phyloP scores from a whole-genome alignment of 1,284 basidiomycete species.

The Heterobasidion parviporum region DNA sequence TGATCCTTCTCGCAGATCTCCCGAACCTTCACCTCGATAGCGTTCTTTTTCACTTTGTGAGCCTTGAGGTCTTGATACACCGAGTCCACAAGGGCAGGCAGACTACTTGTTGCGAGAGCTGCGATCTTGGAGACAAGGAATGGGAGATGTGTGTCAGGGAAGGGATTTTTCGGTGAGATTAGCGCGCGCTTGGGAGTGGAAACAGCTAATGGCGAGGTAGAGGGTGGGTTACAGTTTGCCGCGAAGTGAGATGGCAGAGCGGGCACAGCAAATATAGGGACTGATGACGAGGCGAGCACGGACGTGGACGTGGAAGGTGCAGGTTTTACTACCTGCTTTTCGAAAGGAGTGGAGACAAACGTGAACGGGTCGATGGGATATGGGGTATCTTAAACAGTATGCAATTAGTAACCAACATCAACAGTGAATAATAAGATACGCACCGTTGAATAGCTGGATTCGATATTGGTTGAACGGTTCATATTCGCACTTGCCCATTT shows the following conservation, averaged over 20 bases:
- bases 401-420: slow-evolving; percentile 1
- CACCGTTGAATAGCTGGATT: slow-evolving; percentile 76
- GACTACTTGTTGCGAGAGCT: slow-evolving; percentile 51
- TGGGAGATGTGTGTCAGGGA: slow-evolving; percentile 58
- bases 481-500: slow-evolving; percentile 51
- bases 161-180: slow-evolving; percentile 43
- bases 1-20: slow-evolving; percentile 61
- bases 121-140: slow-evolving; percentile 35
- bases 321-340: slow-evolving; percentile 19
- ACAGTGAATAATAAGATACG: slow-evolving; percentile 11
- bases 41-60: slow-evolving; percentile 71
- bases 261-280: slow-evolving; percentile 26
- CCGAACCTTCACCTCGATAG: slow-evolving; percentile 70
- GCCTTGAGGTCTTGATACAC: slow-evolving; percentile 59
- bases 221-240: slow-evolving; percentile 4
- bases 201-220: slow-evolving; percentile 10
- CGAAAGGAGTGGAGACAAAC: slow-evolving; percentile 47
- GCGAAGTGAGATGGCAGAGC: slow-evolving; percentile 24
- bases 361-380: slow-evolving; percentile 73
- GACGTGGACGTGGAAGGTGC: slow-evolving; percentile 13
- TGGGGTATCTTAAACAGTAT: slow-evolving; percentile 49
- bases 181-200: slow-evolving; percentile 24
- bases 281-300: not conserved
- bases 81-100: slow-evolving; percentile 62
- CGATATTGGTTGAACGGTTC: slow-evolving; percentile 60